Base-by-base conservation (phyloP, 371 early-diverging fungal species). In the Mucor saturninus region DNA sequence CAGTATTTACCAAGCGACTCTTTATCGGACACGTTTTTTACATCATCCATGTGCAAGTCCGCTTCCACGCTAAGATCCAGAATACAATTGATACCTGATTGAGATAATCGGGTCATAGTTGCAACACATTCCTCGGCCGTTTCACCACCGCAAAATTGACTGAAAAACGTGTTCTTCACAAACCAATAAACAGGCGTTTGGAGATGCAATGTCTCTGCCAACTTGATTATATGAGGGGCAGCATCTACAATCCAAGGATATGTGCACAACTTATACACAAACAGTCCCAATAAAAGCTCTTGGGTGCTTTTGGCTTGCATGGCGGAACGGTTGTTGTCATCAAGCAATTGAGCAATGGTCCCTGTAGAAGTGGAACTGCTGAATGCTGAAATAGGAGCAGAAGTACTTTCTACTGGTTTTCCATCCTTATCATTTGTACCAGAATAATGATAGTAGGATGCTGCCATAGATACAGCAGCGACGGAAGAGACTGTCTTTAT, bases 91-190 rank as follows among this genome's bases (percentile, higher is more conserved):
- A 96, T 89, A 9, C 89, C 85, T 6, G 78, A 64, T 30, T 73
- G 69, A 61, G 85, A 73, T 62, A 95, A 79, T 21, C 69, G 45
- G 31, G 80, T 77, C 91, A 96, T 94, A 7, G 90, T 89, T 28
- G 88, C 86, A 10, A 86, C 75, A 50, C 93, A 91, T 62, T 95
- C 94, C 26, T 84, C 83, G 42, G 88, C 79, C 29, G 88, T 86
- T 73, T 97, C 95, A 55, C 97, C 97, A 32, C 93, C 95, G 68
- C 95, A 95, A 76, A 97, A 97, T 65, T 94, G 92, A 45, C 81
- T 80, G 77, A 95, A 97, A 75, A 96, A 93, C 5, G 97, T 94
- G 32, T 80, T 79, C 76, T 89, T 90, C 64, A 96, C 80, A 37
- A 93, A 72, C 70, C 85, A 86, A 71, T 95, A 85, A 9, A 85